phyloP scores from a whole-genome alignment of 2,329 filamentous ascomycete species.

The Gaeumannomyces sp. region DNA sequence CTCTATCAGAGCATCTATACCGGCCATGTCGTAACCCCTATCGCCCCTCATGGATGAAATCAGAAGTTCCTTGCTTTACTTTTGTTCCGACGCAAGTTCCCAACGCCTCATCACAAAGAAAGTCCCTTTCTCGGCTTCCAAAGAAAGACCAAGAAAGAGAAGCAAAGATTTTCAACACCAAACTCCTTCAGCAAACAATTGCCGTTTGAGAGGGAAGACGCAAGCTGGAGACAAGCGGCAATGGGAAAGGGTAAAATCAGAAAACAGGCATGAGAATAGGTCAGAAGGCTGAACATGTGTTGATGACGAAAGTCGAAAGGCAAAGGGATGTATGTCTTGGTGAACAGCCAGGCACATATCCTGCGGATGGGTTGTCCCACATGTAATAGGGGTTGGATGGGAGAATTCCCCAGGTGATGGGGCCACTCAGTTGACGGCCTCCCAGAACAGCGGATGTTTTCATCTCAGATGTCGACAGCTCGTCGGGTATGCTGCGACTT shows the following conservation, averaged over 20 bases:
- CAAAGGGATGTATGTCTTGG: not conserved
- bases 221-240: not conserved
- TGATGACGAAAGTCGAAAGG: not conserved
- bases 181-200: not conserved
- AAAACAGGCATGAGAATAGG: not conserved
- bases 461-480: conserved; percentile 25
- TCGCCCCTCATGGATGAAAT: not conserved
- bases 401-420: not conserved
- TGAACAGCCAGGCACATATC: not conserved
- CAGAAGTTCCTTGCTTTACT: not conserved
- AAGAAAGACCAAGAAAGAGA: not conserved
- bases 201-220: not conserved
- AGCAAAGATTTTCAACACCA: not conserved
- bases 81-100: not conserved
- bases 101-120: not conserved
- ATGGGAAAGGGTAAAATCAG: not conserved
- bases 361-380: not conserved
- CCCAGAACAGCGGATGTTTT: not conserved
- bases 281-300: not conserved
- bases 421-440: not conserved
- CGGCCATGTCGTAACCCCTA: not conserved
- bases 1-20: not conserved
- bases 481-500: conserved; percentile 36
- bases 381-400: not conserved
- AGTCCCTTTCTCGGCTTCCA: not conserved